phyloP scores from a whole-genome alignment of 2,329 filamentous ascomycete species.

The Colletotrichum spaethianum region DNA sequence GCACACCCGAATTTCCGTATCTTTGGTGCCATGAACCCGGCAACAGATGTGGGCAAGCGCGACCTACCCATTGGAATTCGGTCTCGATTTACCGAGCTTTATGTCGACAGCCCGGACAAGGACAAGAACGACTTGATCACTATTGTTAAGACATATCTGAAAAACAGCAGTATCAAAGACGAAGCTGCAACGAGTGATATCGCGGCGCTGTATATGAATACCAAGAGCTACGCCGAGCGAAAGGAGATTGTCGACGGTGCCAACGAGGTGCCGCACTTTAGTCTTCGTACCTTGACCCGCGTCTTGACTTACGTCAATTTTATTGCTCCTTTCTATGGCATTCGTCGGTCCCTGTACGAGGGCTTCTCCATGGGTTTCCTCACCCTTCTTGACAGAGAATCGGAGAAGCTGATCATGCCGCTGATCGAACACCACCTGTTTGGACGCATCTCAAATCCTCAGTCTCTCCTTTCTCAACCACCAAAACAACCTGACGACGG shows the following conservation, averaged over 20 bases:
- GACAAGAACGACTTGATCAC: slow-evolving; percentile 88
- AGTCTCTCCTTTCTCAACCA: slow-evolving; percentile 82
- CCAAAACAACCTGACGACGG: slow-evolving; percentile 85
- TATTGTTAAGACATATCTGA: slow-evolving; percentile 91
- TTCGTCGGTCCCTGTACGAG: slow-evolving; percentile 90
- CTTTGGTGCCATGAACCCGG: slow-evolving; percentile 99
- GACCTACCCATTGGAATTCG: slow-evolving; percentile 91
- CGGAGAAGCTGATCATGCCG: slow-evolving; percentile 83
- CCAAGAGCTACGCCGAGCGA: slow-evolving; percentile 83
- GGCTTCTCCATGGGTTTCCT: slow-evolving; percentile 99
- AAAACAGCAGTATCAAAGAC: slow-evolving; percentile 78
- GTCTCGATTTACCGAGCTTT: slow-evolving; percentile 95
- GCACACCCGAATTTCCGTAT: slow-evolving; percentile 95
- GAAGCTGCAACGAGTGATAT: slow-evolving; percentile 84
- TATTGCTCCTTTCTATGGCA: slow-evolving; percentile 85
- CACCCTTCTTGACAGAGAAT: slow-evolving; percentile 86
- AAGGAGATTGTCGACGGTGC: slow-evolving; percentile 94
- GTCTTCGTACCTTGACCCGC: slow-evolving; percentile 91
- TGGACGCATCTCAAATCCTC: slow-evolving; percentile 76
- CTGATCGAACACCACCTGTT: slow-evolving; percentile 87
- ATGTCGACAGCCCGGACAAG: slow-evolving; percentile 90
- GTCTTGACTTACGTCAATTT: slow-evolving; percentile 90
- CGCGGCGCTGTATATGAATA: slow-evolving; percentile 88
- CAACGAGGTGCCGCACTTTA: slow-evolving; percentile 97
- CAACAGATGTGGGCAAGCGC: slow-evolving; percentile 96